Evolutionary conservation across 768 basidiomycete species (phyloP).

Genomic region (Naematelia aurantialba): DNA sequence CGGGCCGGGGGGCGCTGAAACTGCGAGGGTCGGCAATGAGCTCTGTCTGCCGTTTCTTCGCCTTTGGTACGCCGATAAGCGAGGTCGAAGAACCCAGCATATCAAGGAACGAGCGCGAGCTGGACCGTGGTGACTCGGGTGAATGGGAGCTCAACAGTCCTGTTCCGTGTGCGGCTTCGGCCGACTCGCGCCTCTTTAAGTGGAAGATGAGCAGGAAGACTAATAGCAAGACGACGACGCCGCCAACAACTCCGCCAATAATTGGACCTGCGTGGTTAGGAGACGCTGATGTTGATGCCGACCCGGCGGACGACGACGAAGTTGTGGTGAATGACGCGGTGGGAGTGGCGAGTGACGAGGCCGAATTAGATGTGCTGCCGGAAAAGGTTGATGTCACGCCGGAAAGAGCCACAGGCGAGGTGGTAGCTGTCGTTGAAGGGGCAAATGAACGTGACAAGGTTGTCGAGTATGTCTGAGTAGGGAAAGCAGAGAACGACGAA

Average conservation of each 20-base stretch:
- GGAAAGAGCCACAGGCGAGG: too few relatives aligned
- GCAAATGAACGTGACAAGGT: constrained; percentile 38
- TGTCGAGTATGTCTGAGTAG: constrained; percentile 16
- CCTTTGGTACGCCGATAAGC: constrained; percentile 1
- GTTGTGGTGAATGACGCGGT: background rate
- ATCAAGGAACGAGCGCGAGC: background rate
- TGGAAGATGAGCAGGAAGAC: background rate
- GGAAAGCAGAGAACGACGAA: constrained; percentile 1
- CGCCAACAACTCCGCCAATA: constrained; percentile 29
- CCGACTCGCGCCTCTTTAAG: too few relatives aligned
- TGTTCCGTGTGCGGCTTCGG: background rate
- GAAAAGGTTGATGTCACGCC: too few relatives aligned
- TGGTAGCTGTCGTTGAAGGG: constrained; percentile 5
- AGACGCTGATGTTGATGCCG: constrained; percentile 5
- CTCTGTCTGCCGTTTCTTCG: constrained; percentile 15
- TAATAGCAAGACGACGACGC: constrained; percentile 17
- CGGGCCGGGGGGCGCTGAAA: constrained; percentile 25
- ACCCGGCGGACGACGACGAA: background rate
- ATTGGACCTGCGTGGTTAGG: constrained; percentile 16
- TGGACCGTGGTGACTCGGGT: background rate
- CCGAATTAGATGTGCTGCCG: background rate
- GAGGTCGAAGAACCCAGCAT: constrained; percentile 3
- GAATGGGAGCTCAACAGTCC: background rate
- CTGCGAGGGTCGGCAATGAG: constrained; percentile 17
- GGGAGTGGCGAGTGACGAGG: constrained; percentile 3